A percentile compares a stretch with the other conserved stretches of the same genome.
These are phyloP conservation scores for Logfia minima DNA, from an alignment of 129 eudicot genomes.

Conservation along the genomic window DNA sequence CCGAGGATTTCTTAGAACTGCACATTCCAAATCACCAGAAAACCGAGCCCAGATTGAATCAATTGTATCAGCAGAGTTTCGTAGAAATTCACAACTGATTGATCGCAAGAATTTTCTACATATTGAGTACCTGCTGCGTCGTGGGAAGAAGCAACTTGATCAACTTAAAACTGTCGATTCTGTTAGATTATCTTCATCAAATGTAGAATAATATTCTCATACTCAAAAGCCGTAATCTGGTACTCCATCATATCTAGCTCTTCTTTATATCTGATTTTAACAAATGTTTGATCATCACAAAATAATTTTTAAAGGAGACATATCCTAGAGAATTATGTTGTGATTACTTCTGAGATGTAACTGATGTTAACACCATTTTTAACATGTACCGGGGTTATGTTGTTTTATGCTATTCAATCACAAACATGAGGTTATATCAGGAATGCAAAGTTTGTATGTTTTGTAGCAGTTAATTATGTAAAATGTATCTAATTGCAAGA, in stretches of 20 bases:
- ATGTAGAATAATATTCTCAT: slow-evolving; percentile 32
- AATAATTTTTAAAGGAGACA: too few species aligned
- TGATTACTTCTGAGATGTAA: background rate
- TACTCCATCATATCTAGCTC: background rate
- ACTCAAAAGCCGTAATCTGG: slow-evolving; percentile 4
- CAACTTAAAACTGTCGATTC: slow-evolving; percentile 79
- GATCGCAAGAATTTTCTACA: slow-evolving; percentile 87
- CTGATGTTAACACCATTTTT: background rate
- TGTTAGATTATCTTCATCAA: slow-evolving; percentile 61
- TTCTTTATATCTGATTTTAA: background rate
- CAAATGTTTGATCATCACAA: background rate
- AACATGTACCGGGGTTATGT: background rate
- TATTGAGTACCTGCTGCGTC: slow-evolving; percentile 77
- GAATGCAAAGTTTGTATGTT: background rate
- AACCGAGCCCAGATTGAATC: slow-evolving; percentile 68
- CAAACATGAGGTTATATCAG: background rate
- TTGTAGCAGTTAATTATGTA: background rate
- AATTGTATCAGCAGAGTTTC: slow-evolving; percentile 71
- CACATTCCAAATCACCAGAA: slow-evolving; percentile 63
- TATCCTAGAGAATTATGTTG: too few species aligned
- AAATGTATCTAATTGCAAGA: background rate
- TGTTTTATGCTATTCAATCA: background rate
- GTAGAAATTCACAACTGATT: slow-evolving; percentile 52
- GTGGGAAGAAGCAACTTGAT: slow-evolving; percentile 83
- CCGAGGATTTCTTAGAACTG: slow-evolving; percentile 47